Base-by-base conservation (phyloP, 2,329 filamentous ascomycete species). In the Aspergillus fructus region DNA sequence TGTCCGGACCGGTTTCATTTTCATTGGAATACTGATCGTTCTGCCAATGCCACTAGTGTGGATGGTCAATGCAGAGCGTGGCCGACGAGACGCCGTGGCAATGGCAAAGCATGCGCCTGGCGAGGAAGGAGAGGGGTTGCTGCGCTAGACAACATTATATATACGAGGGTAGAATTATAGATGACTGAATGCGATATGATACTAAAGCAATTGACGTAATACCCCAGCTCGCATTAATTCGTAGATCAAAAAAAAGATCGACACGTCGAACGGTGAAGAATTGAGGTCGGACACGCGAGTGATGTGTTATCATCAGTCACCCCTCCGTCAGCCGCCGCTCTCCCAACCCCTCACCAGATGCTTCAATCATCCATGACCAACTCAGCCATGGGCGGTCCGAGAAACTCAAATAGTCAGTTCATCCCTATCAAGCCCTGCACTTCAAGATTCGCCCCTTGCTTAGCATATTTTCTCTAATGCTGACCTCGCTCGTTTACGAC, bases 1-100 rank as follows among this genome's bases (percentile, higher is more conserved):
- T 64, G 91, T 92, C 49, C 82, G 89, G 17, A 87, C 88, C 15
- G 91, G 92, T 0, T 97, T 97, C 71, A 93, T 90, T 84, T 96
- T 97, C 70, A 80, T 97, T 37, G 90, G 89, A 0, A 81, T 85
- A 1, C 74, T 97, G n/a, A 88, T 97, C 3, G 86, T 88, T 0
- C 71, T 96, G 2, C 92, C 93, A 0, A 89, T 91, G 13, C 89
- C 90, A 2, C 76, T 97, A 49, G 87, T 97, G 63, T 90, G 85
- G 75, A 84, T 90, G 60, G 89, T 96, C 1, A 71, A 77, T 57
- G 73, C 71, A 3, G 73, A 75, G 37, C 68, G 71, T 40, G 75
- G 75, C 2, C 71, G 68, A 6, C 58, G 52, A 9, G 71, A 73
- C 55, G 75, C 60, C 3, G 42, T 72, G 30, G 63, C 67, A 5